Percentiles rank a stretch among this genome's conserved stretches.
These are phyloP conservation scores for Rhodotorula sp. DNA, from an alignment of 1,284 basidiomycete genomes.

Conservation along the genomic window DNA sequence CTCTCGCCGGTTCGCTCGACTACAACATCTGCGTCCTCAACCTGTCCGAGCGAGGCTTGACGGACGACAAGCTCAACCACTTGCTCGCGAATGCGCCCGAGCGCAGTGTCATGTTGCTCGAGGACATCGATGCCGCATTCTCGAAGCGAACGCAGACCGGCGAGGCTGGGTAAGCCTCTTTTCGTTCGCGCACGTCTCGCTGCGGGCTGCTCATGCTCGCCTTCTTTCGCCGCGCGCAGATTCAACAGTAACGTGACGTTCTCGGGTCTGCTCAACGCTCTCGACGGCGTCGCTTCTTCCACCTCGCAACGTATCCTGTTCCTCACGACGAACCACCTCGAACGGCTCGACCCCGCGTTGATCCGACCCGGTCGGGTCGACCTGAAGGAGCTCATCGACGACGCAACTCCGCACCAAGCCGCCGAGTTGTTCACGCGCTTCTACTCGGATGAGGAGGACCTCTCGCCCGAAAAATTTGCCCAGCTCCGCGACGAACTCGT, in stretches of 20 bases:
- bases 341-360: conserved; percentile 79
- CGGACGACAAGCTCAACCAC: conserved; percentile 95
- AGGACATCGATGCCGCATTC: conserved; percentile 98
- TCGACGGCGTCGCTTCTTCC: conserved; percentile 95
- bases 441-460: conserved; percentile 58
- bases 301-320: conserved; percentile 93
- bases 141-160: conserved; percentile 81
- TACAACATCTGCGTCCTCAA: conserved; percentile 98
- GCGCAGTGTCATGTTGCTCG: conserved; percentile 85
- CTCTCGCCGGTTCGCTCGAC: conserved; percentile 82
- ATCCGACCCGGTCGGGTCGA: conserved; percentile 95
- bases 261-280: conserved; percentile 92
- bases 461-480: conserved; percentile 48
- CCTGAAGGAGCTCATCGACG: conserved; percentile 76
- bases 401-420: conserved; percentile 81
- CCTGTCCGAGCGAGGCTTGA: conserved; percentile 90
- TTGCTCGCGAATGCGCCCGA: conserved; percentile 90
- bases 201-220: background rate
- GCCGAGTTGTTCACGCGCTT: conserved; percentile 77
- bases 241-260: conserved; percentile 74
- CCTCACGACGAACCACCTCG: conserved; percentile 97
- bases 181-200: background rate
- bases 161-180: conserved; percentile 69
- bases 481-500: conserved; percentile 58
- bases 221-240: conserved; percentile 7